Conservation (phyloP, 768 basidiomycete species). For the Kwoniella sp. region DNA sequence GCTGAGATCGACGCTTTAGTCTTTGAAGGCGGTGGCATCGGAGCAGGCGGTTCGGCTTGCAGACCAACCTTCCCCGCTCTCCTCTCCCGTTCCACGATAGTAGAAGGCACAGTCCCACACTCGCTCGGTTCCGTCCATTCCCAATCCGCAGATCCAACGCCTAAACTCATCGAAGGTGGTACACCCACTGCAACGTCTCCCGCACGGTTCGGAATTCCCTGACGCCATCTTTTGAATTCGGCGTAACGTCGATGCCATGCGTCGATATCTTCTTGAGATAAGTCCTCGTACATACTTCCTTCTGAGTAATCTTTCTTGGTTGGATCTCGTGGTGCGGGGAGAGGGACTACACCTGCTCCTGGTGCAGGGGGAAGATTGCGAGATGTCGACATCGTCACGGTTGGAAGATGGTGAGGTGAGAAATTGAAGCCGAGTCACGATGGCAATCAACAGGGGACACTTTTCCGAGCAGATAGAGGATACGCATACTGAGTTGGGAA, state of each 20-base stretch:
- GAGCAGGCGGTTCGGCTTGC: conserved; percentile 15
- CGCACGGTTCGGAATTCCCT: conserved; percentile 12
- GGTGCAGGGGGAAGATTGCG: not conserved
- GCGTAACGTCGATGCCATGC: conserved; percentile 17
- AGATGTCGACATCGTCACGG: not conserved
- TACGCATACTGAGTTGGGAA: too few species aligned
- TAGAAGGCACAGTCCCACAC: conserved; percentile 15
- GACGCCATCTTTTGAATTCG: conserved; percentile 27
- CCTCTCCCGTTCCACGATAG: conserved; percentile 6
- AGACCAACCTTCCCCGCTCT: not conserved
- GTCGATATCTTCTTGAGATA: conserved; percentile 15
- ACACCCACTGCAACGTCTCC: not conserved
- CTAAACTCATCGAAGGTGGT: not conserved
- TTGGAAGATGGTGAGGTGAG: too few species aligned
- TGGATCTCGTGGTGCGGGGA: conserved; percentile 9
- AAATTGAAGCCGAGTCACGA: too few species aligned
- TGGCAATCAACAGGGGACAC: too few species aligned
- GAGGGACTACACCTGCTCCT: conserved; percentile 4
- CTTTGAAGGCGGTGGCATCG: conserved; percentile 2
- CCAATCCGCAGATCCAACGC: conserved; percentile 13
- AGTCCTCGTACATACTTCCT: conserved; percentile 22
- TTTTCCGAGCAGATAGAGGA: too few species aligned
- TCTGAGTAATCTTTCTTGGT: conserved; percentile 19
- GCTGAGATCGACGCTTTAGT: not conserved
- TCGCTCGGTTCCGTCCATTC: conserved; percentile 11